These are phyloP conservation scores for Boletus rex-veris DNA, from an alignment of 768 basidiomycete species.

Conservation along the genomic window DNA sequence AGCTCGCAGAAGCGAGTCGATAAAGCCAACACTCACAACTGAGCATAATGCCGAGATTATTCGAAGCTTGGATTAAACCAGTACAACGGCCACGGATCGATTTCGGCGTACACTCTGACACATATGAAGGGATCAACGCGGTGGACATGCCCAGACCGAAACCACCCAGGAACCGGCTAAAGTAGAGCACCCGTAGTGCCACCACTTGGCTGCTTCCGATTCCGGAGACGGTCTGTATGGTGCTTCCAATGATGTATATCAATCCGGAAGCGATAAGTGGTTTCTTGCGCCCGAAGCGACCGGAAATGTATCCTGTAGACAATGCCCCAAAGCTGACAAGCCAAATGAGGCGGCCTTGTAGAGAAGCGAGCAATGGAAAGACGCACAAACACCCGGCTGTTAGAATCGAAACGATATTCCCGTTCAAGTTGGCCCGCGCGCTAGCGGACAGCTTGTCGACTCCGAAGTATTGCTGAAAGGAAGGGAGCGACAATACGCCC, in stretches of 20 bases:
- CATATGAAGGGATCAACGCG: constrained; percentile 48
- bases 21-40: constrained; percentile 26
- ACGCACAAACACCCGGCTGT: constrained; percentile 50
- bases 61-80: constrained; percentile 37
- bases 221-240: constrained; percentile 44
- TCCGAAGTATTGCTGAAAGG: constrained; percentile 49
- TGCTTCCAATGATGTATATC: constrained; percentile 47
- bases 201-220: constrained; percentile 36
- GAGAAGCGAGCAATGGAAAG: background rate
- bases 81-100: constrained; percentile 50
- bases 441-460: constrained; percentile 35
- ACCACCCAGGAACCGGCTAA: constrained; percentile 56
- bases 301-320: constrained; percentile 38
- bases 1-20: background rate
- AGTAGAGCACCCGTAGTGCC: constrained; percentile 40
- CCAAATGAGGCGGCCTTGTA: background rate
- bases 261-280: constrained; percentile 42
- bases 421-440: constrained; percentile 41
- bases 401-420: constrained; percentile 51
- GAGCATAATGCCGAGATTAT: constrained; percentile 34
- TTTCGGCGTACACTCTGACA: constrained; percentile 48
- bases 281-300: constrained; percentile 44
- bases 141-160: constrained; percentile 56
- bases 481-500: constrained; percentile 42
- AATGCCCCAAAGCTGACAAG: constrained; percentile 41